phyloP scores from a whole-genome alignment of 1,284 basidiomycete species.

The Boletellus deceptivus region DNA sequence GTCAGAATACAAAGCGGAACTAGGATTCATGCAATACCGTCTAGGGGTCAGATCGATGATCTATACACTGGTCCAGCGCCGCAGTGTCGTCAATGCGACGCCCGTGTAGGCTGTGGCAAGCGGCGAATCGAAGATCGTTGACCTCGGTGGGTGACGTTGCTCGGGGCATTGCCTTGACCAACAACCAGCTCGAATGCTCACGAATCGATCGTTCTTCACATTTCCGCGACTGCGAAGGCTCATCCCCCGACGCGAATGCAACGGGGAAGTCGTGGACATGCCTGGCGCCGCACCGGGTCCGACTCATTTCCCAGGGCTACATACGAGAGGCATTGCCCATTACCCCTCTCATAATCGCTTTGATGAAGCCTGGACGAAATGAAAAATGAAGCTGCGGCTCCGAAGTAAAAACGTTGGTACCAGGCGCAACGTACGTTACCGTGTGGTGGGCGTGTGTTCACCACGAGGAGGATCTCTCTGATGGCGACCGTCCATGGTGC shows the following conservation, averaged over 20 bases:
- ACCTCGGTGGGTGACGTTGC: not conserved
- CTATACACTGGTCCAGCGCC: not conserved
- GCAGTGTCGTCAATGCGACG: not conserved
- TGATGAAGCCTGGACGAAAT: no score
- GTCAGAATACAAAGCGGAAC: not conserved
- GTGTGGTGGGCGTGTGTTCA: constrained; percentile 15
- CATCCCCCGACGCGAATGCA: constrained; percentile 8
- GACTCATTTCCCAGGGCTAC: constrained; percentile 12
- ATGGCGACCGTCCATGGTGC: not conserved
- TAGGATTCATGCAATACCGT: not conserved
- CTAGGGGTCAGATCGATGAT: not conserved
- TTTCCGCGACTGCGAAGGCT: constrained; percentile 1
- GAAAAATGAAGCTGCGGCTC: constrained; percentile 22
- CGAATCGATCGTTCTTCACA: constrained; percentile 2
- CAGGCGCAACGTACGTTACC: constrained; percentile 7
- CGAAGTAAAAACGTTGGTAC: constrained; percentile 16
- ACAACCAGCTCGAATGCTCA: not conserved
- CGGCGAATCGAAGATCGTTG: not conserved
- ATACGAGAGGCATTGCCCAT: not conserved
- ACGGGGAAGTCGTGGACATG: constrained; percentile 3
- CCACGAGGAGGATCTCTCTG: constrained; percentile 7
- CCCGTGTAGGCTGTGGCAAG: not conserved
- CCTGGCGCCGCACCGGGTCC: constrained; percentile 11
- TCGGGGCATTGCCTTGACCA: constrained; percentile 6
- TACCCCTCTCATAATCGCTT: no score